Base-by-base conservation (phyloP, 2,329 filamentous ascomycete genomes). In the Fusarium transvaalense region DNA sequence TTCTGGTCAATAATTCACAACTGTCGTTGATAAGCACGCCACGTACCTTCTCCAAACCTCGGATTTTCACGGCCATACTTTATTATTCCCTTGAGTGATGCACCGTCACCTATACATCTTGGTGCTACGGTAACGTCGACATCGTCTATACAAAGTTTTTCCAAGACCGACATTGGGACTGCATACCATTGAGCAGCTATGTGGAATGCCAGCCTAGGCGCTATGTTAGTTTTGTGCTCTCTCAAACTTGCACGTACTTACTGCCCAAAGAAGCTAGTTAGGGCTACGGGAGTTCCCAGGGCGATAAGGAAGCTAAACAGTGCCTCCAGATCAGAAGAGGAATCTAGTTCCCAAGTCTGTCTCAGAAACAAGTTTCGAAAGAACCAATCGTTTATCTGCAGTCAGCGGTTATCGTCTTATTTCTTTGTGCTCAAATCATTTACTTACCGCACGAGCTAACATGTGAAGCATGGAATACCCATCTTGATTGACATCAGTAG, bases 21-120 rank as follows among this genome's bases (percentile, higher is more conserved):
- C 35, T n/a, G 10, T 6, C 5, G 2, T 1, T 5, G 1, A 19
- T 4, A 1, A 6, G 10, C 6, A 3, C 0, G 2, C 1, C 6
- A 15, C 14, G 0, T 23, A 51, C 45, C 23, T 23, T 42, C 37
- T 17, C 1, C 17, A 1, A 29, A 8, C 1, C 1, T 6, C 9
- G 3, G 14, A 5, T 1, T 31, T 9, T 21, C 9, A 4, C 27
- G 15, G 7, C 34, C 21, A n/a, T 4, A 8, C 3, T 14, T 10
- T 7, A 7, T 6, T 5, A 50, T 15, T 12, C 2, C 10, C 10
- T 31, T 2, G 12, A 29, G 8, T 23, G 38, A 23, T 6, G 7
- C 1, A 8, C 3, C 4, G 6, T 23, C 1, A 2, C 1, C 4
- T 15, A 12, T 2, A 10, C 7, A 3, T 3, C 29, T 9, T 12